Percentiles rank a stretch among this genome's conserved stretches.
Conservation (phyloP, 495 filamentous ascomycete genomes). For the Aspergillus mulundensis region DNA sequence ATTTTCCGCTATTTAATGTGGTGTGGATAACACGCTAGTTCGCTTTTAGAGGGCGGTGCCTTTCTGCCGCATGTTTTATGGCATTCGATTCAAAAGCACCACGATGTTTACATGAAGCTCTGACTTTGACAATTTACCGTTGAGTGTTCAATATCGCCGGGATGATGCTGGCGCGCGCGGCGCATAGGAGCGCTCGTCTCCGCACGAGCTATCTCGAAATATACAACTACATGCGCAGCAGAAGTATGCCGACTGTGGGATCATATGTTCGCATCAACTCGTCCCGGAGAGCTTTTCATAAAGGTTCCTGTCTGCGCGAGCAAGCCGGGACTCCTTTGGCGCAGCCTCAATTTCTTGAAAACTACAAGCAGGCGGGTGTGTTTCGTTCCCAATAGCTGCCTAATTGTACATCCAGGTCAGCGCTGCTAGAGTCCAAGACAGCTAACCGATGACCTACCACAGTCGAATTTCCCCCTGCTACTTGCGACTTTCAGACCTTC, state of each 20-base stretch:
- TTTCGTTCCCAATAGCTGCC: background rate
- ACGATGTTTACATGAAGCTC: background rate
- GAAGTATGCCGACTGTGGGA: constrained; percentile 13
- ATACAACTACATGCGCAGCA: constrained; percentile 32
- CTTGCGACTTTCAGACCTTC: constrained; percentile 46
- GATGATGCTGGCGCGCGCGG: constrained; percentile 23
- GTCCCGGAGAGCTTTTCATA: constrained; percentile 26
- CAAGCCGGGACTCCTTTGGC: constrained; percentile 13
- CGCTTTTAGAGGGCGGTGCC: constrained; percentile 21
- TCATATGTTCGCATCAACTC: constrained; percentile 13
- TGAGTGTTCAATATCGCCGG: background rate
- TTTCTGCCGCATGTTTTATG: constrained; percentile 14
- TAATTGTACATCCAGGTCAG: background rate
- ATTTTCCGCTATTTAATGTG: constrained; percentile 21
- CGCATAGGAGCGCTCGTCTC: constrained; percentile 23
- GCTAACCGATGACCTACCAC: background rate
- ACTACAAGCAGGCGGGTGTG: constrained; percentile 49
- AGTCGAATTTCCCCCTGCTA: constrained; percentile 54
- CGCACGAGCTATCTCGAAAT: constrained; percentile 39
- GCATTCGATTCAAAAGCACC: background rate
- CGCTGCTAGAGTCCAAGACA: background rate
- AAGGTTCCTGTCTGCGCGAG: constrained; percentile 22
- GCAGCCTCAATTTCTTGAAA: constrained; percentile 32
- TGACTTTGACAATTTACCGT: background rate
- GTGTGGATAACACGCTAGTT: constrained; percentile 26